These are phyloP conservation scores for Coemansia asiatica DNA, from an alignment of 192 early-diverging fungal species.

Conservation along the genomic window DNA sequence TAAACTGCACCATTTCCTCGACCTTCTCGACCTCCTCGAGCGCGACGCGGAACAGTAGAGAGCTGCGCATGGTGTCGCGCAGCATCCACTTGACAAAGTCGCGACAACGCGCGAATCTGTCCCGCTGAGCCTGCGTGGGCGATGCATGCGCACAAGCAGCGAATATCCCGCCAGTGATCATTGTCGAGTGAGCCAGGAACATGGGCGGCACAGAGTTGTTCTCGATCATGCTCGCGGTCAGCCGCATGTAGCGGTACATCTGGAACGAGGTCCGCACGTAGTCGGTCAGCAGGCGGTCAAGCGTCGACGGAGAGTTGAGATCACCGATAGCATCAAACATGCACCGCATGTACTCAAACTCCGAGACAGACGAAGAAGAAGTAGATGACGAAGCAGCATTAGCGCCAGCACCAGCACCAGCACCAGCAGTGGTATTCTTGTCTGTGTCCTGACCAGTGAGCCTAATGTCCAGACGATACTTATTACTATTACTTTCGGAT, in stretches of 20 bases:
- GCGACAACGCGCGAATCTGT: conserved; percentile 7
- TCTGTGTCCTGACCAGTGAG: neutral
- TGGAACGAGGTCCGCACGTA: conserved; percentile 23
- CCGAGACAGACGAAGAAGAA: neutral
- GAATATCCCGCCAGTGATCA: conserved; percentile 42
- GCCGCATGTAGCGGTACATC: conserved; percentile 22
- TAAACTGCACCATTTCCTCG: conserved; percentile 36
- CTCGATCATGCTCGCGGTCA: conserved; percentile 5
- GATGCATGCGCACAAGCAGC: conserved; percentile 38
- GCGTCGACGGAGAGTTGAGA: neutral
- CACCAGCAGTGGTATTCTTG: neutral
- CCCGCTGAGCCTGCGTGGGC: conserved; percentile 19
- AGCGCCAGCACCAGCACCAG: too few relatives aligned
- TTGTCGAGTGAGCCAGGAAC: conserved; percentile 40
- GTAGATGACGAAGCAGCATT: too few relatives aligned
- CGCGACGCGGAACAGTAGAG: conserved; percentile 26
- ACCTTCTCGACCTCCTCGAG: conserved; percentile 27
- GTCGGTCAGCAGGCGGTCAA: conserved; percentile 22
- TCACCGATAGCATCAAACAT: neutral
- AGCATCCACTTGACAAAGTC: conserved; percentile 14
- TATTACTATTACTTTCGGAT: neutral
- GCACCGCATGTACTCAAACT: neutral
- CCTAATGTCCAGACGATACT: neutral
- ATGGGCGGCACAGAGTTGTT: conserved; percentile 33
- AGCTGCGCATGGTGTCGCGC: conserved; percentile 6